phyloP scores from a whole-genome alignment of 345 rosid genomes.

The Salix suchowensis region DNA sequence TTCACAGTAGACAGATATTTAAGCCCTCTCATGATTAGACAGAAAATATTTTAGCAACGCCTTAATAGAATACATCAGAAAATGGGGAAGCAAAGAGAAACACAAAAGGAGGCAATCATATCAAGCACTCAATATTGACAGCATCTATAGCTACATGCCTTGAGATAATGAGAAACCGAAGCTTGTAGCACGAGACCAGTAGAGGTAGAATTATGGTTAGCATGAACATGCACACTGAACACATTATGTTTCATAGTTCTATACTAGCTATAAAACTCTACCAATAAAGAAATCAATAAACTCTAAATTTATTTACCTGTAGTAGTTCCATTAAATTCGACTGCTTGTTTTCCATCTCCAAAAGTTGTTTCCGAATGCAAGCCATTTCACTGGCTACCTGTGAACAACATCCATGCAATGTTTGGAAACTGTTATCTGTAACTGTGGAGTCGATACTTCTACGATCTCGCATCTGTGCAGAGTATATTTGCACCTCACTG shows the following conservation, averaged over 20 bases:
- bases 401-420: slow-evolving; percentile 48
- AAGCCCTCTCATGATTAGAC: neutral
- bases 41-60: neutral
- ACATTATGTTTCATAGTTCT: neutral
- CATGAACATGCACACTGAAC: neutral
- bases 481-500: slow-evolving; percentile 41
- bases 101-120: neutral
- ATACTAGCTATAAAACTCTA: neutral
- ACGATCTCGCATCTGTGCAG: slow-evolving; percentile 46
- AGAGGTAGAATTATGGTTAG: neutral
- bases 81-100: neutral
- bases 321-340: slow-evolving; percentile 63
- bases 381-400: slow-evolving; percentile 60
- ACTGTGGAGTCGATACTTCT: slow-evolving; percentile 71
- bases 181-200: neutral
- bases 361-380: slow-evolving; percentile 68
- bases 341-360: slow-evolving; percentile 71
- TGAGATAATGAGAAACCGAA: neutral
- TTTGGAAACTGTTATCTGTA: slow-evolving; percentile 55
- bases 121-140: neutral
- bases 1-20: neutral
- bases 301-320: slow-evolving; percentile 51
- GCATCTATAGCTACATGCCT: neutral
- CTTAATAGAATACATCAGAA: neutral
- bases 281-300: neutral